phyloP scores from a whole-genome alignment of 495 filamentous ascomycete species.

The Tuber microsphaerosporum region DNA sequence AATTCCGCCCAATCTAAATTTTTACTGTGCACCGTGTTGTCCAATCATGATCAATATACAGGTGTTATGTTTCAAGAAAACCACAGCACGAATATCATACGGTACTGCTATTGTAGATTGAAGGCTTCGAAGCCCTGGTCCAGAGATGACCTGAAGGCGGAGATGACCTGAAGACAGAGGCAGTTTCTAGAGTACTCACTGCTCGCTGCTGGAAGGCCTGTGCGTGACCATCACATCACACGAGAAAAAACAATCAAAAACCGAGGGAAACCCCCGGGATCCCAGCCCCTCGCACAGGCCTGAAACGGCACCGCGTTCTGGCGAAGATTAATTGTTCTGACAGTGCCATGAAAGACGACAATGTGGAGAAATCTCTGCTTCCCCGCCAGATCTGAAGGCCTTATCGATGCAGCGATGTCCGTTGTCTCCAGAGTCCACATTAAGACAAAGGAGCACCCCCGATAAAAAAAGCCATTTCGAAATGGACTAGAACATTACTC shows the following conservation, averaged over 20 bases:
- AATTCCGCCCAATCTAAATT: not conserved
- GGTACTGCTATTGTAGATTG: not conserved
- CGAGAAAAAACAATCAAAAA: not conserved
- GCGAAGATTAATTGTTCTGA: not conserved
- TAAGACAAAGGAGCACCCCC: not conserved
- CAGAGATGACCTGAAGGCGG: not conserved
- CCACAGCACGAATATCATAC: not conserved
- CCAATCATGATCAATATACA: not conserved
- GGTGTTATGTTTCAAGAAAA: not conserved
- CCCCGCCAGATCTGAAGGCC: not conserved
- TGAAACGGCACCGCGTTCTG: not conserved
- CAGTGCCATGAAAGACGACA: not conserved
- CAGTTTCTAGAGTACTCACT: not conserved
- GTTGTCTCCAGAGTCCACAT: not conserved
- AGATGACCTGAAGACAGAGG: not conserved
- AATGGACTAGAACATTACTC: not conserved
- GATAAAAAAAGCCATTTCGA: conserved; percentile 1
- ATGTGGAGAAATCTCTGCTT: not conserved
- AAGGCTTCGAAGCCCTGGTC: not conserved
- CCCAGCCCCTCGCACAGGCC: not conserved
- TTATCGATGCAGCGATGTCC: not conserved
- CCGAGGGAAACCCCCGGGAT: not conserved
- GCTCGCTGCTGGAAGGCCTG: not conserved
- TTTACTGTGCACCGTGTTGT: not conserved
- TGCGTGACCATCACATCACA: not conserved